These are phyloP conservation scores for Camellia oleifera DNA, from an alignment of 179 eudicot species.

Conservation along the genomic window DNA sequence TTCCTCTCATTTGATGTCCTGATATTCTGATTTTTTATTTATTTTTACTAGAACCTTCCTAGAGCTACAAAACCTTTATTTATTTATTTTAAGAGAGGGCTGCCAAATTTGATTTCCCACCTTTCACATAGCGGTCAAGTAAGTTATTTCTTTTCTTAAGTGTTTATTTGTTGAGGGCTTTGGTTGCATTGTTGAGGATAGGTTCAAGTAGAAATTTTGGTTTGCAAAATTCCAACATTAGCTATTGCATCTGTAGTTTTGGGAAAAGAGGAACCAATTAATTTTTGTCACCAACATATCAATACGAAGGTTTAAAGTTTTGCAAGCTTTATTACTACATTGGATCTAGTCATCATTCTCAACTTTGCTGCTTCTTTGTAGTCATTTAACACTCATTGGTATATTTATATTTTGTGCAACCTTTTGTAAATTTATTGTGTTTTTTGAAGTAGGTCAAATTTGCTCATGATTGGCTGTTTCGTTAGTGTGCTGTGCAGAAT, in stretches of 20 bases:
- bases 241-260: background rate
- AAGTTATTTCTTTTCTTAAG: no score
- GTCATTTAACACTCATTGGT: background rate
- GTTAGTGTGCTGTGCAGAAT: background rate
- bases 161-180: no score
- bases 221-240: background rate
- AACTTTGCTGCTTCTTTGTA: background rate
- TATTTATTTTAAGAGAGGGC: no score
- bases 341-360: background rate
- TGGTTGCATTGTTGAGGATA: no score
- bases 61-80: no score
- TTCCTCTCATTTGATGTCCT: no score
- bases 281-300: background rate
- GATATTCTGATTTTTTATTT: no score
- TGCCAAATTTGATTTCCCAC: no score
- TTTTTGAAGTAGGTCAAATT: background rate
- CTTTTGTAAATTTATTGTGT: background rate
- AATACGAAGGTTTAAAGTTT: background rate
- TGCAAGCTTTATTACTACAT: background rate
- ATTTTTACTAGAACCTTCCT: no score
- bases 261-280: no score
- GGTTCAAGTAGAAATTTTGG: background rate
- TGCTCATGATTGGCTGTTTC: background rate
- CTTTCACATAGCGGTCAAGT: no score
- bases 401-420: background rate